Percentiles rank a stretch among this genome's conserved stretches.
These are phyloP conservation scores for Fraxinus albicans DNA, from an alignment of 305 asterid genomes.

Conservation along the genomic window DNA sequence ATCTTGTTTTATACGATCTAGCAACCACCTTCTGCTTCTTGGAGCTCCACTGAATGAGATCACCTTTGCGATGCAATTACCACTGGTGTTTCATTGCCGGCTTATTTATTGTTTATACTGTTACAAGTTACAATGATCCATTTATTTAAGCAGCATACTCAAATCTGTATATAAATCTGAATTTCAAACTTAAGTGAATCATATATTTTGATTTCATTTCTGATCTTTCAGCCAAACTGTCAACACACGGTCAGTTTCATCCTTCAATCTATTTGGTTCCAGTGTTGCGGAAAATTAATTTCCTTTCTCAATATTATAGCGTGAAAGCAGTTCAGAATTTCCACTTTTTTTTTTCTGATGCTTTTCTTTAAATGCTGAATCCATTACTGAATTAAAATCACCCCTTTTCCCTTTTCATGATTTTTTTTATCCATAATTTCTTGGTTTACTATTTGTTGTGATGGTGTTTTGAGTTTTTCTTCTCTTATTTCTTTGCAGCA, in stretches of 20 bases:
- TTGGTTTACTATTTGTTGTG: slow-evolving; percentile 2
- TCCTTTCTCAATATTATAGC: slow-evolving; percentile 3
- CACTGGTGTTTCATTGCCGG: not conserved
- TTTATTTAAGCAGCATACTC: not conserved
- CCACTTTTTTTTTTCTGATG: not conserved
- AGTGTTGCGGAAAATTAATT: not conserved
- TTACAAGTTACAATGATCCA: not conserved
- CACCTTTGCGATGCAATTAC: not conserved
- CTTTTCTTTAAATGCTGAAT: not conserved
- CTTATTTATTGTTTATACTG: not conserved
- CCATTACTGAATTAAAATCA: not conserved
- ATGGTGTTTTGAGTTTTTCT: slow-evolving; percentile 15
- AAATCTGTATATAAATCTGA: not conserved
- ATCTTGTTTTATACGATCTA: not conserved
- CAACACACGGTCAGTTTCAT: not conserved
- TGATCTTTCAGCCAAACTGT: not conserved
- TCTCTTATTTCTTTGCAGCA: slow-evolving; percentile 50
- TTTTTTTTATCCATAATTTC: slow-evolving; percentile 8
- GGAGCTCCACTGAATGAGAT: not conserved
- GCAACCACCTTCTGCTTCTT: not conserved
- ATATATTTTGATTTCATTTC: not conserved
- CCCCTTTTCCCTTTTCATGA: not conserved
- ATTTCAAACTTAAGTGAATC: not conserved
- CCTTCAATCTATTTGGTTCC: not conserved
- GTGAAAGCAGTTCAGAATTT: not conserved